A percentile compares a stretch with the other conserved stretches of the same genome.
Conservation (phyloP, 305 asterid genomes). For the Solanum hybrid region DNA sequence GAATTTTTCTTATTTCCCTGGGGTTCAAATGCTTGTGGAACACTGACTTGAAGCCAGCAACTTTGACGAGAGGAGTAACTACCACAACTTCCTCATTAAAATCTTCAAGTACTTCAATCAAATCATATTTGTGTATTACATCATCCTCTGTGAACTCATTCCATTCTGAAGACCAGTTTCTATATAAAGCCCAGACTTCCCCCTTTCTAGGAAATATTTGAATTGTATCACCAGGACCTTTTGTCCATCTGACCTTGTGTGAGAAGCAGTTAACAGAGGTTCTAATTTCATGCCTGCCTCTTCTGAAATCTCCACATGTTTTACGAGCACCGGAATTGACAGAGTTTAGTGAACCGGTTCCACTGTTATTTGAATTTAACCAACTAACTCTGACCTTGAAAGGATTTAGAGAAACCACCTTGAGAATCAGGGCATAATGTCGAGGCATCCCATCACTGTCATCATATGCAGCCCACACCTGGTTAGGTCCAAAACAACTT, state of each 20-base stretch:
- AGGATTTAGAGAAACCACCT: constrained; percentile 12
- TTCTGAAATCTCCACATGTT: constrained; percentile 48
- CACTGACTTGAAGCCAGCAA: constrained; percentile 53
- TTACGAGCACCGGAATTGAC: constrained; percentile 35
- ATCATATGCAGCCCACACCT: constrained; percentile 80
- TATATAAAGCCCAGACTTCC: constrained; percentile 71
- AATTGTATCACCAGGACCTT: constrained; percentile 24
- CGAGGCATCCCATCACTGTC: constrained; percentile 89
- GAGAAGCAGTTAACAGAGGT: constrained; percentile 41
- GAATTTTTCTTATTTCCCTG: constrained; percentile 18
- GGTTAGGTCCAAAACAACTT: constrained; percentile 49
- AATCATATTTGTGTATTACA: constrained; percentile 6
- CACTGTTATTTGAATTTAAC: constrained; percentile 15
- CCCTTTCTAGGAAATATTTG: constrained; percentile 51
- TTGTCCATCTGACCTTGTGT: constrained; percentile 41
- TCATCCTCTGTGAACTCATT: constrained; percentile 17
- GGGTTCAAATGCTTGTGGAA: constrained; percentile 52
- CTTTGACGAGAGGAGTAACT: constrained; percentile 52
- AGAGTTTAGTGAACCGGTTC: constrained; percentile 33
- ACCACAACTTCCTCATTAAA: constrained; percentile 54
- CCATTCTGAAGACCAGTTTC: constrained; percentile 69
- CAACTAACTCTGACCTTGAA: constrained; percentile 12
- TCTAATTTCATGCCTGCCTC: constrained; percentile 32
- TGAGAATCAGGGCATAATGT: constrained; percentile 50
- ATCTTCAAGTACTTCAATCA: constrained; percentile 56